Evolutionary conservation across 495 filamentous ascomycete genomes (phyloP).

Genomic region (Aspergillus kassunensis): DNA sequence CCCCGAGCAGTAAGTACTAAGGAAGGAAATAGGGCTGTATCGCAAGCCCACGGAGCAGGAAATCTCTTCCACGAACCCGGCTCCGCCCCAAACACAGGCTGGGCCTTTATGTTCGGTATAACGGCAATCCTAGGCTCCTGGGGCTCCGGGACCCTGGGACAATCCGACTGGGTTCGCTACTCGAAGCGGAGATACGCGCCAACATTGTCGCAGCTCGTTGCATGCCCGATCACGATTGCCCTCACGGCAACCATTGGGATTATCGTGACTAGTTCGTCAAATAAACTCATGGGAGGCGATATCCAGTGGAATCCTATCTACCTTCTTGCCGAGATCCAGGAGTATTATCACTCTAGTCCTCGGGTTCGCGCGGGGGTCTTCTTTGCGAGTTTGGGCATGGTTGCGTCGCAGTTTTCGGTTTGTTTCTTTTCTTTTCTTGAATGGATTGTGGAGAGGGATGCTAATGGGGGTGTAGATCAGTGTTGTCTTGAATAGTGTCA

Average conservation of each 20-base stretch:
- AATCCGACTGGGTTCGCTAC: constrained; percentile 7
- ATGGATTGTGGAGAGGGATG: neutral
- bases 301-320: constrained; percentile 11
- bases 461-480: neutral
- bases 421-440: no score
- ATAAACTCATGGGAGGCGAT: constrained; percentile 1
- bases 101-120: constrained; percentile 10
- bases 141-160: constrained; percentile 2
- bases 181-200: constrained; percentile 6
- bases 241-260: constrained; percentile 5
- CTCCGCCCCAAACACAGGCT: neutral
- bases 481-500: constrained; percentile 1
- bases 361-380: constrained; percentile 5
- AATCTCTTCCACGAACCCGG: constrained; percentile 9
- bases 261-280: neutral
- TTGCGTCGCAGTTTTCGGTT: constrained; percentile 6
- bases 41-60: constrained; percentile 1
- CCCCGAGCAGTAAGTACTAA: neutral
- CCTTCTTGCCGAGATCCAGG: constrained; percentile 1
- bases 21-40: neutral
- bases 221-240: neutral
- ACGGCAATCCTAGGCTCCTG: constrained; percentile 7
- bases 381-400: constrained; percentile 2
- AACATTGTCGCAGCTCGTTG: constrained; percentile 3
- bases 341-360: neutral